Base-by-base conservation (phyloP, 2,329 filamentous ascomycete genomes). In the Stagonosporopsis vannaccii region DNA sequence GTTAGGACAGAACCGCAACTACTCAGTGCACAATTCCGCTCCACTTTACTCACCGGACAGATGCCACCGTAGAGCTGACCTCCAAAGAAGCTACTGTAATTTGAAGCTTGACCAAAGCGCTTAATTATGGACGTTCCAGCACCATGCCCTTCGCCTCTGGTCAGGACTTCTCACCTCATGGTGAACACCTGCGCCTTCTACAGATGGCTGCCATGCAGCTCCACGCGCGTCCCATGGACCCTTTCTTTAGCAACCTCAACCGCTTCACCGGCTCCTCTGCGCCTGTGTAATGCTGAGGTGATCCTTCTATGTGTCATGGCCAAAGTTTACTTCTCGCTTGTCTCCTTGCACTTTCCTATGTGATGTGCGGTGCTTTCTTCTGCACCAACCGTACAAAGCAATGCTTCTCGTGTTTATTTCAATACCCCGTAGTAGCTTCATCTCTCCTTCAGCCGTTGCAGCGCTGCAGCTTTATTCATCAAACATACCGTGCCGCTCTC, bases 381-480 rank as follows among this genome's bases (percentile, higher is more conserved):
- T 32, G 36, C 51, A 59, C 43, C 44, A 58, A 47, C 44, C 46
- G 30, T 58, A 51, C 32, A 51, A 45, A 45, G 52, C 44, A 49
- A 62, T 64, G 52, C 32, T 55, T 44, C 51, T 46, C 15, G 32
- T 55, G 42, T 58, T 52, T 48, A 47, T 51, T 63, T 33, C 45
- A 39, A 44, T 32, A 36, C 47, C 60, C 49, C 51, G 48, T 55
- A 62, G 48, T 48, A 51, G 50, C 57, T 58, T 62, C 51, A 57
- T 66, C 67, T 66, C 60, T 72, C 67, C 64, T 68, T 69, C 63
- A 65, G 51, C 61, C 60, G 66, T 65, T 57, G 60, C 63, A 58
- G 61, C 60, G 68, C 66, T 69, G 63, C 64, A 64, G 62, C 66
- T 70, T 60, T 76, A 75, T 72, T 75, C 70, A 75, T 76, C 73